These are phyloP conservation scores for Phytophthora podocarpi DNA, from an alignment of 352 stramenopile species.

Conservation along the genomic window DNA sequence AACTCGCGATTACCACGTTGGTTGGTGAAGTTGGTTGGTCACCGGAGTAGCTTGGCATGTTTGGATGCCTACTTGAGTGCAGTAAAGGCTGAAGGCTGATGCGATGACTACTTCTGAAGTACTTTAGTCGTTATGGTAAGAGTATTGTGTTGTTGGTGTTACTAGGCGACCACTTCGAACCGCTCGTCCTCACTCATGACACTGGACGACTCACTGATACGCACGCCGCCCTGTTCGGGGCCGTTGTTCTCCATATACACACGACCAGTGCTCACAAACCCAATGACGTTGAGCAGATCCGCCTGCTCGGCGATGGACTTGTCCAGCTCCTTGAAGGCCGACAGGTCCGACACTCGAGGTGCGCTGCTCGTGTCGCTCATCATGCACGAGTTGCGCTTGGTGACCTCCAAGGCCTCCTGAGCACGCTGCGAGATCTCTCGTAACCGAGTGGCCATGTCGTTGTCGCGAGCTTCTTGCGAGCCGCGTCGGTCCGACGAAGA, in stretches of 20 bases:
- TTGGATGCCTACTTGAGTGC: too few relatives aligned
- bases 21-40: too few relatives aligned
- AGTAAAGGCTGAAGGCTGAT: too few relatives aligned
- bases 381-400: slow-evolving; percentile 73
- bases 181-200: slow-evolving; percentile 56
- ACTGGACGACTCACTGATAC: slow-evolving; percentile 63
- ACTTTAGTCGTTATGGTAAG: slow-evolving; percentile 4
- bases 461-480: slow-evolving; percentile 49
- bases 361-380: slow-evolving; percentile 80
- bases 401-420: slow-evolving; percentile 68
- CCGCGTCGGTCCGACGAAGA: slow-evolving; percentile 34
- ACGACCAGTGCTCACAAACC: slow-evolving; percentile 72
- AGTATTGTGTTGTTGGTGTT: neutral
- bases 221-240: slow-evolving; percentile 58
- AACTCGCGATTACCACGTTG: slow-evolving; percentile 15
- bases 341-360: slow-evolving; percentile 63
- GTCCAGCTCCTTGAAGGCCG: slow-evolving; percentile 69
- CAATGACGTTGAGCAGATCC: slow-evolving; percentile 78
- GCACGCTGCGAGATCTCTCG: slow-evolving; percentile 68
- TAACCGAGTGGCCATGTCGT: slow-evolving; percentile 59
- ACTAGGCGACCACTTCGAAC: slow-evolving; percentile 67
- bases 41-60: too few relatives aligned
- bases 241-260: slow-evolving; percentile 75
- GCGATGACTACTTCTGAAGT: too few relatives aligned
- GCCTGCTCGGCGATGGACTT: slow-evolving; percentile 78